phyloP scores from a whole-genome alignment of 345 rosid genomes.

The Eucalyptus shirleyi region DNA sequence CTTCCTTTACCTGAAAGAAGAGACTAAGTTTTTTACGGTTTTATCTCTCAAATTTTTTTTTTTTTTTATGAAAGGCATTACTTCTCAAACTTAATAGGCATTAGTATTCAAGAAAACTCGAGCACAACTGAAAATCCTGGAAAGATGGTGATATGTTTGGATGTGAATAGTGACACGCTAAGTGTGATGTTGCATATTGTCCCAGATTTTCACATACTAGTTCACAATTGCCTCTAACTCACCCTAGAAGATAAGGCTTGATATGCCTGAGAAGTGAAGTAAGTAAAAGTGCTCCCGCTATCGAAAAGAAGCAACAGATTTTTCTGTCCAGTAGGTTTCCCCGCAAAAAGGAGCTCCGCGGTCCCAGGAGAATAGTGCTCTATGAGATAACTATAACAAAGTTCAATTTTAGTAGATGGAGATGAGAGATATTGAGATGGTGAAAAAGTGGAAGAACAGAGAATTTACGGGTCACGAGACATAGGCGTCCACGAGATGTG shows the following conservation, averaged over 20 bases:
- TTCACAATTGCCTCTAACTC: constrained; percentile 4
- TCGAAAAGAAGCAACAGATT: constrained; percentile 46
- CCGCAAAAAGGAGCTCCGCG: constrained; percentile 55
- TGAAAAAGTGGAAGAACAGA: neutral
- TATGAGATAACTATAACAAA: constrained; percentile 14
- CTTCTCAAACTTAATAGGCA: neutral
- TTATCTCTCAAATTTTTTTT: neutral
- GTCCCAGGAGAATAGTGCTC: constrained; percentile 71
- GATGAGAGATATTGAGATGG: neutral
- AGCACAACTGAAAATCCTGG: neutral
- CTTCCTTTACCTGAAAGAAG: constrained; percentile 33
- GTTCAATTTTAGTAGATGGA: neutral
- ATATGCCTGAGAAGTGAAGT: constrained; percentile 52
- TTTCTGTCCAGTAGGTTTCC: constrained; percentile 44
- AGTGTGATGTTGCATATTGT: neutral
- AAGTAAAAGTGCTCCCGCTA: constrained; percentile 93
- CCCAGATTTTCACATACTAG: neutral
- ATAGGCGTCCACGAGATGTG: constrained; percentile 61
- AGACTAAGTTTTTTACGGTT: neutral
- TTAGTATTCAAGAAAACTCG: neutral
- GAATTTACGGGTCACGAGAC: constrained; percentile 46
- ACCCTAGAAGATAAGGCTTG: constrained; percentile 38
- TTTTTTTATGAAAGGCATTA: no score
- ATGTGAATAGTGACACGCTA: neutral
- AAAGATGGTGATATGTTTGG: neutral